Percentiles rank a stretch among this genome's conserved stretches.
phyloP scores from a whole-genome alignment of 2,329 filamentous ascomycete genomes.

The Colletotrichum abscissum region DNA sequence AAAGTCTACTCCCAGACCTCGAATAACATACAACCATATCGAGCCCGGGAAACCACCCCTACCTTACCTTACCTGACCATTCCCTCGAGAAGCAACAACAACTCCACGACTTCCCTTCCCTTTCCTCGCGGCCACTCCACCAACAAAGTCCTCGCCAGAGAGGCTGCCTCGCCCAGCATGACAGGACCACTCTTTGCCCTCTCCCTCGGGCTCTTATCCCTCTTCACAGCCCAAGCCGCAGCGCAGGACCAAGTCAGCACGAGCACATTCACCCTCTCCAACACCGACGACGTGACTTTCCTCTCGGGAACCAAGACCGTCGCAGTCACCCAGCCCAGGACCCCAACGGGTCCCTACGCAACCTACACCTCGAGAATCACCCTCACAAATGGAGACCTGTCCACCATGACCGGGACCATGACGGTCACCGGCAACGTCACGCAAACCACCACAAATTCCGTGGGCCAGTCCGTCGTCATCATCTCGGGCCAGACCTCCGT shows the following conservation, averaged over 20 bases:
- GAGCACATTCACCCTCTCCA: slow-evolving; percentile 25
- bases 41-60: neutral
- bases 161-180: slow-evolving; percentile 26
- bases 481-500: slow-evolving; percentile 58
- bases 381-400: slow-evolving; percentile 44
- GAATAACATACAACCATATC: slow-evolving; percentile 14
- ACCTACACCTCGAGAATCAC: slow-evolving; percentile 57
- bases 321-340: slow-evolving; percentile 47
- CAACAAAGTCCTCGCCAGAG: slow-evolving; percentile 7
- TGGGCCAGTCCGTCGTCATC: slow-evolving; percentile 51
- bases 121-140: neutral
- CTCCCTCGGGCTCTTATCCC: slow-evolving; percentile 14
- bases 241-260: slow-evolving; percentile 12
- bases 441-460: slow-evolving; percentile 41
- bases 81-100: neutral
- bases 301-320: slow-evolving; percentile 32
- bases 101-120: no score
- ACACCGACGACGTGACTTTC: slow-evolving; percentile 33
- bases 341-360: slow-evolving; percentile 58
- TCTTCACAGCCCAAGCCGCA: slow-evolving; percentile 5
- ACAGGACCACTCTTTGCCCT: slow-evolving; percentile 11
- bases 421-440: slow-evolving; percentile 46
- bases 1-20: neutral
- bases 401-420: slow-evolving; percentile 44
- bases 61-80: neutral